Evolutionary conservation across 2,329 filamentous ascomycete genomes (phyloP), one percentile per base, ranked within the genome.

Genomic region (Trichoderma harzianum): DNA sequence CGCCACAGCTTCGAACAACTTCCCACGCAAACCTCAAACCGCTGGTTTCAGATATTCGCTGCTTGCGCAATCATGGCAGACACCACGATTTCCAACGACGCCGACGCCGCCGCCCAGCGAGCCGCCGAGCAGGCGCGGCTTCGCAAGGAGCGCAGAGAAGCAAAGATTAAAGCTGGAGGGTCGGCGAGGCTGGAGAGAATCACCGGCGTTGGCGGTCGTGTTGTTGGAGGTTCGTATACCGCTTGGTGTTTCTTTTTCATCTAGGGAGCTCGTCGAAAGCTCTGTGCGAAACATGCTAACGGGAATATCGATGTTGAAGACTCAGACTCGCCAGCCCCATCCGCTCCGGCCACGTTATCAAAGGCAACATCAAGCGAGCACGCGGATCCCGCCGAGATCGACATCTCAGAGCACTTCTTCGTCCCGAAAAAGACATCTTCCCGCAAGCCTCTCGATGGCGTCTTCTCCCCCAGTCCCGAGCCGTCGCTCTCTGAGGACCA

Each of bases 321-420:
- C 11, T 53, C 68, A 74, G 75, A 76, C 7, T 36, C 73, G 12
- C 71, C 73, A 26, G 61, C 43, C 6, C 26, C 58, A 7, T 57
- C 65, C 73, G 79, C 77, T 68, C 76, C 81, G 30, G 72, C 79
- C 51, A 75, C 78, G 26, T 75, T 81, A 32, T 76, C 80, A n/a
- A 78, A 32, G 14, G 53, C 28, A 5, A 64, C 61, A n/a, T 51
- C 62, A 7, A 30, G 24, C 62, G 43, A 60, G 10, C 26, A 78
- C 80, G 32, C 86, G 71, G 91, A 93, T 76, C 92, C 92, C 7
- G 92, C 90, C 6, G 93, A 94, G 80, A 87, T 93, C 74, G 92
- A 95, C 79, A 94, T 95, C 75, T 93, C 91, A n/a, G 82, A 91
- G 74, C 91, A 93, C 82, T 91, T 87, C 81, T 92, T 92, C 81